phyloP scores from a whole-genome alignment of 1,284 basidiomycete genomes.

The Rhodotorula glutinis region DNA sequence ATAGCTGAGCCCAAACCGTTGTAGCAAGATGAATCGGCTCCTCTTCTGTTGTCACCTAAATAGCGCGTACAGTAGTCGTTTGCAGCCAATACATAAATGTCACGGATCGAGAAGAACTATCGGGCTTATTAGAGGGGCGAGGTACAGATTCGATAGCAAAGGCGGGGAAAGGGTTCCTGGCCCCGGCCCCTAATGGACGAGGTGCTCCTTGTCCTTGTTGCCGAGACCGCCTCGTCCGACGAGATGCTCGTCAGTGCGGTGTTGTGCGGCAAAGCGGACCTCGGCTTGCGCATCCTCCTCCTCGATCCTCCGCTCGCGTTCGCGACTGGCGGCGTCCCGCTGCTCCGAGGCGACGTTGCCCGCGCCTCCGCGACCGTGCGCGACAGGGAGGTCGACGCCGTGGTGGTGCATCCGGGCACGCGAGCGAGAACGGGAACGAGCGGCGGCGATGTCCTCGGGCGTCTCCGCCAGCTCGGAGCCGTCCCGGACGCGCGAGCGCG shows the following conservation, averaged over 20 bases:
- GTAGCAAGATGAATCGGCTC: not conserved
- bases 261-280: constrained; percentile 19
- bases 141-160: not conserved
- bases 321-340: constrained; percentile 1
- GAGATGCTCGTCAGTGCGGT: constrained; percentile 16
- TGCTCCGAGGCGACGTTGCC: constrained; percentile 27
- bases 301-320: constrained; percentile 10
- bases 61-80: no score
- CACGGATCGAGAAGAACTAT: no score
- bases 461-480: constrained; percentile 14
- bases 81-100: no score
- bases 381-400: constrained; percentile 28
- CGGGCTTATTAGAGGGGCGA: not conserved
- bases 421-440: constrained; percentile 34
- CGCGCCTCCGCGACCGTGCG: constrained; percentile 27
- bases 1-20: not conserved
- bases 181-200: not conserved
- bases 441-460: constrained; percentile 20
- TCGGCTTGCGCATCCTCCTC: constrained; percentile 19
- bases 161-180: not conserved
- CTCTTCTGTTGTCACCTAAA: not conserved
- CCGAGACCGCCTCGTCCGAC: constrained; percentile 31
- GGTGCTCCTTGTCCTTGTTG: constrained; percentile 14
- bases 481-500: constrained; percentile 33
- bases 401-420: constrained; percentile 26